Percentiles rank a stretch among this genome's conserved stretches.
phyloP scores from a whole-genome alignment of 2,329 filamentous ascomycete genomes.

The Magnaporthiopsis poae region DNA sequence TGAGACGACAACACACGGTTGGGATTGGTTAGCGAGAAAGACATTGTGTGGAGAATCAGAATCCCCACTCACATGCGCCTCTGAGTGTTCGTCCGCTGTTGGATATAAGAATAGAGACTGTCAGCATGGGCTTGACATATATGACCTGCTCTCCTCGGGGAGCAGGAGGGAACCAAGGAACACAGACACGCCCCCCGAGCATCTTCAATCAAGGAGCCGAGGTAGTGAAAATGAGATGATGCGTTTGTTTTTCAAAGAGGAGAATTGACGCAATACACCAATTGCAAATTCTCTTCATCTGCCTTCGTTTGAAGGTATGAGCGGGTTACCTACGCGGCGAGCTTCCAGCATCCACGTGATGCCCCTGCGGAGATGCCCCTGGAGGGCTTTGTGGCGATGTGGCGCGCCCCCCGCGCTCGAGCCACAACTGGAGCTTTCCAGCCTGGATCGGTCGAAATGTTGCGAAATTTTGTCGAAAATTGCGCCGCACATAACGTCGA shows the following conservation, averaged over 20 bases:
- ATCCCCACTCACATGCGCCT: constrained; percentile 2
- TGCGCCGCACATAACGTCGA: neutral
- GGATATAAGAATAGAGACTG: neutral
- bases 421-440: neutral
- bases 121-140: neutral
- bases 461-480: neutral
- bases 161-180: neutral
- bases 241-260: too few species aligned
- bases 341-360: neutral
- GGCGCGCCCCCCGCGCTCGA: neutral
- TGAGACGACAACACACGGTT: neutral
- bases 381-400: neutral
- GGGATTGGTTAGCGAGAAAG: neutral
- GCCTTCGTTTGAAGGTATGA: neutral
- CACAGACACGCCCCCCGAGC: neutral
- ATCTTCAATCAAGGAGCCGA: too few species aligned
- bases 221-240: too few species aligned
- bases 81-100: constrained; percentile 9
- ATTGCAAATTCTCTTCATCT: neutral
- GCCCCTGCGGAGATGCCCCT: neutral
- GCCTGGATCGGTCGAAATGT: neutral
- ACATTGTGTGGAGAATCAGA: neutral
- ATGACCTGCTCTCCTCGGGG: neutral
- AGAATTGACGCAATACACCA: neutral
- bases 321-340: neutral